These are phyloP conservation scores for Arabidopsis arenosa DNA, from an alignment of 345 rosid species.

Conservation along the genomic window DNA sequence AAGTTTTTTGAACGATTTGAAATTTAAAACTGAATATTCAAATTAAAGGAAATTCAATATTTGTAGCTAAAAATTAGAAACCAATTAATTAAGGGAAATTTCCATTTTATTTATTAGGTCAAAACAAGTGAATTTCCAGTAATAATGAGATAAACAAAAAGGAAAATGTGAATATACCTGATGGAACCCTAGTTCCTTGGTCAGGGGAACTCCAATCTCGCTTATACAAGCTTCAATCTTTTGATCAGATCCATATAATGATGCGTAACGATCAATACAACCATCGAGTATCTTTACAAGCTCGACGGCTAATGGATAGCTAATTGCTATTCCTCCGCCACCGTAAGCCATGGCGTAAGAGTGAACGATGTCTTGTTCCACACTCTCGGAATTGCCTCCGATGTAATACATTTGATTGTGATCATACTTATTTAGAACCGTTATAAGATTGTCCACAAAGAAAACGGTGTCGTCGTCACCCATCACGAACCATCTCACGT, in stretches of 20 bases:
- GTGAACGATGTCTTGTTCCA: conserved; percentile 78
- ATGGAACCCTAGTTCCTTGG: conserved; percentile 88
- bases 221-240: conserved; percentile 78
- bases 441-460: conserved; percentile 71
- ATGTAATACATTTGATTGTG: conserved; percentile 91
- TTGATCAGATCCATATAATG: conserved; percentile 86
- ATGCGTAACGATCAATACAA: conserved; percentile 74
- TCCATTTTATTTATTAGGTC: not conserved
- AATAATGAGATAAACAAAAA: not conserved
- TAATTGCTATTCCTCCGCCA: conserved; percentile 88
- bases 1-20: not conserved
- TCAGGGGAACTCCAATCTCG: conserved; percentile 80
- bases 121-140: not conserved
- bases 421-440: conserved; percentile 72
- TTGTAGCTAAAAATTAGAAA: not conserved
- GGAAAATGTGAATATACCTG: conserved; percentile 58
- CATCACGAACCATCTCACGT: conserved; percentile 94
- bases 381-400: conserved; percentile 85
- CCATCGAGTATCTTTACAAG: conserved; percentile 79
- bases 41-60: conserved; percentile 6
- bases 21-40: conserved; percentile 1
- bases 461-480: conserved; percentile 96
- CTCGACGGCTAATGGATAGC: conserved; percentile 73
- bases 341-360: conserved; percentile 90
- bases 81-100: not conserved